Conservation (phyloP, 306 rosid genomes). For the Ziziphus jujuba region DNA sequence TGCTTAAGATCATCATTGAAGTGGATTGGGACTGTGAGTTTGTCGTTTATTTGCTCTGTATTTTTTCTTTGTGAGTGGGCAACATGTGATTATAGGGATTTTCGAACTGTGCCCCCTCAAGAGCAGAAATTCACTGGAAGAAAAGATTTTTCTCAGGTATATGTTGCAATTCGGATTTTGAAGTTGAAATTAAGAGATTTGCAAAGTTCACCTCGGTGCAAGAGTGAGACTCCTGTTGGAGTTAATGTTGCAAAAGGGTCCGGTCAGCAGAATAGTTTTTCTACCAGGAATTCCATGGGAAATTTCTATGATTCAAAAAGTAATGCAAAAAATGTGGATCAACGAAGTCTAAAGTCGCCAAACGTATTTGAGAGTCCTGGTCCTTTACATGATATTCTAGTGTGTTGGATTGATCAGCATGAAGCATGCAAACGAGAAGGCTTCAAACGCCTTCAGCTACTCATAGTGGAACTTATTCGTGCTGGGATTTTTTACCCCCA, state of each 20-base stretch:
- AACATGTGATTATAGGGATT: slow-evolving; percentile 89
- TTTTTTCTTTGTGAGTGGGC: slow-evolving; percentile 99
- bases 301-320: slow-evolving; percentile 38
- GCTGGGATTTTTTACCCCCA: slow-evolving; percentile 84
- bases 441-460: slow-evolving; percentile 67
- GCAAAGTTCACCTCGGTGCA: slow-evolving; percentile 40
- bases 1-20: slow-evolving; percentile 81
- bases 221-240: slow-evolving; percentile 35
- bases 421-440: slow-evolving; percentile 79
- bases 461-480: slow-evolving; percentile 70
- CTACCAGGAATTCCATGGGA: slow-evolving; percentile 31
- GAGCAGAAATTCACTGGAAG: slow-evolving; percentile 75
- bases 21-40: slow-evolving; percentile 68
- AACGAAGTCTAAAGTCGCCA: slow-evolving; percentile 28
- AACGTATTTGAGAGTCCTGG: slow-evolving; percentile 81
- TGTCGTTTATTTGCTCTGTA: slow-evolving; percentile 64
- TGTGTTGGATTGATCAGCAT: slow-evolving; percentile 99
- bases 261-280: slow-evolving; percentile 36
- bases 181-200: slow-evolving; percentile 64
- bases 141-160: slow-evolving; percentile 79
- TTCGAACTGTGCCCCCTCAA: slow-evolving; percentile 53
- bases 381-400: slow-evolving; percentile 87
- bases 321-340: slow-evolving; percentile 37
- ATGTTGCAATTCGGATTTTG: slow-evolving; percentile 70
- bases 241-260: slow-evolving; percentile 39